phyloP scores from a whole-genome alignment of 805 yeast genomes.

The Pichia sporocuriosa region DNA sequence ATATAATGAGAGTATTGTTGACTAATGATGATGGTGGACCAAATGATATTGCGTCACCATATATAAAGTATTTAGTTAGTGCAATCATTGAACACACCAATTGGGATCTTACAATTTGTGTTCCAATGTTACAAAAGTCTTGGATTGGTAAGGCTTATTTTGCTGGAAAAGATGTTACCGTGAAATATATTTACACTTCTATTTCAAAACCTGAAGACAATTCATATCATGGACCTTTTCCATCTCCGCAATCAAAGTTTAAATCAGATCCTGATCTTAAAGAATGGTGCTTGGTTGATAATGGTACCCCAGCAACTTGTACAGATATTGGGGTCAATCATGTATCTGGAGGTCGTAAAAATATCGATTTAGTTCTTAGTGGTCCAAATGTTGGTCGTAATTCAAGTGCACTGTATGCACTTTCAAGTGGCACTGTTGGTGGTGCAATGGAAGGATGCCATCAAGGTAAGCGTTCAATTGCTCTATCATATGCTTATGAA shows the following conservation, averaged over 20 bases:
- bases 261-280: slow-evolving; percentile 37
- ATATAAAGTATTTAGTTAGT: slow-evolving; percentile 72
- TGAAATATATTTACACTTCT: slow-evolving; percentile 59
- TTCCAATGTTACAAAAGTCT: slow-evolving; percentile 81
- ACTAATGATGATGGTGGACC: slow-evolving; percentile 98
- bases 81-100: slow-evolving; percentile 58
- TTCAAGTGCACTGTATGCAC: slow-evolving; percentile 78
- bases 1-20: slow-evolving; percentile 34
- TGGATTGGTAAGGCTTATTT: slow-evolving; percentile 99
- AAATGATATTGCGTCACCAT: slow-evolving; percentile 71
- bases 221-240: slow-evolving; percentile 62
- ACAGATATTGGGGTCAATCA: slow-evolving; percentile 84
- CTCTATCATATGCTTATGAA: slow-evolving; percentile 80
- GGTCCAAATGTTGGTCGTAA: slow-evolving; percentile 97
- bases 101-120: slow-evolving; percentile 80
- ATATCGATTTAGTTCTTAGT: slow-evolving; percentile 79
- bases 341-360: slow-evolving; percentile 40
- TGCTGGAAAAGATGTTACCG: slow-evolving; percentile 60
- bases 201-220: slow-evolving; percentile 38
- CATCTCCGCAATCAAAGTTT: slow-evolving; percentile 39
- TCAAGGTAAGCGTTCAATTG: slow-evolving; percentile 63
- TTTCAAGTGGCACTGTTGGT: slow-evolving; percentile 93
- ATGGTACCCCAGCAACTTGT: slow-evolving; percentile 94
- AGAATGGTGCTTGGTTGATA: slow-evolving; percentile 80
- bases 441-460: slow-evolving; percentile 93